phyloP scores from a whole-genome alignment of 495 filamentous ascomycete species.

The Xylaria curta region DNA sequence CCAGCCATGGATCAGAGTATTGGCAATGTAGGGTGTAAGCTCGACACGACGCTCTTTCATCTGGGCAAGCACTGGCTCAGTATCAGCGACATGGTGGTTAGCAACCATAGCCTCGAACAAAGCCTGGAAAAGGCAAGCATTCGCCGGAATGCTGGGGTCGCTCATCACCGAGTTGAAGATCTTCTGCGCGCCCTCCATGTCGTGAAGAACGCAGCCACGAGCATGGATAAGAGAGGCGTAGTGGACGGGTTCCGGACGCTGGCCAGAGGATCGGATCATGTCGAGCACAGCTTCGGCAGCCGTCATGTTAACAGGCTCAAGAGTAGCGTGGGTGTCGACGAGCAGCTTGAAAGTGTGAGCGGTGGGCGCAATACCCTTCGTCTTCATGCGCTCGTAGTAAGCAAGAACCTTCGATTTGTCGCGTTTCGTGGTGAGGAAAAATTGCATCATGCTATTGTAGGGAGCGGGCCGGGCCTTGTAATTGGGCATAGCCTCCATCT shows the following conservation, averaged over 20 bases:
- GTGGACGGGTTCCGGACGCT: conserved; percentile 87
- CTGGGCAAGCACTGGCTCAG: conserved; percentile 71
- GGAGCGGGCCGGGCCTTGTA: conserved; percentile 97
- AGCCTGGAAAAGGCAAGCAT: conserved; percentile 92
- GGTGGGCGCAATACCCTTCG: conserved; percentile 86
- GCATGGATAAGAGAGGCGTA: conserved; percentile 96
- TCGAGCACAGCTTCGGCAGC: conserved; percentile 87
- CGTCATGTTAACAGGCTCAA: conserved; percentile 89
- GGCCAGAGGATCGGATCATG: conserved; percentile 74
- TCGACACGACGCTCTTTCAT: conserved; percentile 77
- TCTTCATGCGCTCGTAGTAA: conserved; percentile 93
- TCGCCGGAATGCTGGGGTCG: conserved; percentile 66
- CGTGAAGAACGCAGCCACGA: conserved; percentile 91
- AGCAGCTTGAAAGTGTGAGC: conserved; percentile 98
- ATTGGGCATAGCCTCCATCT: conserved; percentile 99
- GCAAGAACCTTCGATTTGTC: conserved; percentile 92
- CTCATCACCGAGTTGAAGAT: conserved; percentile 82
- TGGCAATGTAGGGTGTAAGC: conserved; percentile 97
- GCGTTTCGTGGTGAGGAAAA: conserved; percentile 96
- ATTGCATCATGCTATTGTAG: conserved; percentile 99
- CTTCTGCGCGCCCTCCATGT: conserved; percentile 79
- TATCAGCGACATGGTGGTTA: conserved; percentile 82
- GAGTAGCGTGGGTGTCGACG: conserved; percentile 91
- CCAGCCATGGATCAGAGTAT: conserved; percentile 99
- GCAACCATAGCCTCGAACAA: conserved; percentile 96